Evolutionary conservation across 495 filamentous ascomycete species (phyloP).

Genomic region (Parachaetomium inaequale): DNA sequence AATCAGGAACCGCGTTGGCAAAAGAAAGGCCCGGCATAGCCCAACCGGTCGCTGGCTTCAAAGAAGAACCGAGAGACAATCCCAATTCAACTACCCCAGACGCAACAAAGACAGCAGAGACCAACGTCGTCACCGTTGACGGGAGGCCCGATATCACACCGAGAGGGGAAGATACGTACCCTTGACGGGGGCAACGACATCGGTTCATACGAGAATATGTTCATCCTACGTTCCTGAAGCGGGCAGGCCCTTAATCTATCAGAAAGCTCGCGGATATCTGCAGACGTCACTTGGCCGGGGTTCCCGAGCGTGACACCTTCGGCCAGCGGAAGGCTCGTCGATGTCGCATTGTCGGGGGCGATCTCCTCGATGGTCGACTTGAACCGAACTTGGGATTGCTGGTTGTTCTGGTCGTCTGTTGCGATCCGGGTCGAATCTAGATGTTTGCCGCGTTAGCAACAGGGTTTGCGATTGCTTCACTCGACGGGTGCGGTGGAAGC

Average conservation of each 20-base stretch:
- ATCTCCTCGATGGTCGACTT: slow-evolving; percentile 74
- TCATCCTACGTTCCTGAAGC: slow-evolving; percentile 76
- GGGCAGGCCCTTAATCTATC: slow-evolving; percentile 65
- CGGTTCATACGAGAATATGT: slow-evolving; percentile 81
- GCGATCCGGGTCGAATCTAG: slow-evolving; percentile 8
- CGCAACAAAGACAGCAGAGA: neutral
- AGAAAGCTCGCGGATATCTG: slow-evolving; percentile 69
- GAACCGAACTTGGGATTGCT: slow-evolving; percentile 62
- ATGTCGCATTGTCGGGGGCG: slow-evolving; percentile 46
- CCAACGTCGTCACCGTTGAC: slow-evolving; percentile 10
- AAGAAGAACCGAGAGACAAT: neutral
- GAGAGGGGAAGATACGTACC: slow-evolving; percentile 51
- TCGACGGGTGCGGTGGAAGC: neutral
- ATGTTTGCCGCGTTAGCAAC: slow-evolving; percentile 12
- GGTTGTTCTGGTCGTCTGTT: slow-evolving; percentile 16
- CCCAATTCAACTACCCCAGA: neutral
- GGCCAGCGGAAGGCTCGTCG: slow-evolving; percentile 26
- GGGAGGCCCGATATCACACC: neutral
- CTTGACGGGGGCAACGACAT: slow-evolving; percentile 82
- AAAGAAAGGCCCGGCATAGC: neutral
- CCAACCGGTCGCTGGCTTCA: slow-evolving; percentile 1
- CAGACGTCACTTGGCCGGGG: slow-evolving; percentile 46
- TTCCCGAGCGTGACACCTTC: slow-evolving; percentile 22
- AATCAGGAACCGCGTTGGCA: neutral
- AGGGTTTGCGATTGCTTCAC: slow-evolving; percentile 15